Conservation (phyloP, 2,329 filamentous ascomycete genomes). For the Aureobasidium sp. region DNA sequence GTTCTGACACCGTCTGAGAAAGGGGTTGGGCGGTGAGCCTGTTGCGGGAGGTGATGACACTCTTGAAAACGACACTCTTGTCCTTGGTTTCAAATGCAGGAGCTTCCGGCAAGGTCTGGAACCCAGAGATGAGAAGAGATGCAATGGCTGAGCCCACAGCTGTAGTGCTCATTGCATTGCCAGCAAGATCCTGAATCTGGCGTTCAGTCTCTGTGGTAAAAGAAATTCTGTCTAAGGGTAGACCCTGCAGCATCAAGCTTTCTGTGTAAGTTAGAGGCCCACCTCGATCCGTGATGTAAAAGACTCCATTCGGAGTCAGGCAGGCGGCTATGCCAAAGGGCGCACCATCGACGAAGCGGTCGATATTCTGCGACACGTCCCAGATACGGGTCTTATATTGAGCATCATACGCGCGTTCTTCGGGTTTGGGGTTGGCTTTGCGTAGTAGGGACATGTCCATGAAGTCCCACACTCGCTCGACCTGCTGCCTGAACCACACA, state of each 20-base stretch:
- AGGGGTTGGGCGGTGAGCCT: background rate
- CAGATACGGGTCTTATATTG: conserved; percentile 48
- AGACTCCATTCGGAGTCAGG: conserved; percentile 57
- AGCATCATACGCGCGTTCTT: conserved; percentile 42
- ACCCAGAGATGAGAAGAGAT: conserved; percentile 44
- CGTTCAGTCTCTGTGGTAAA: conserved; percentile 50
- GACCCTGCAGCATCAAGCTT: conserved; percentile 57
- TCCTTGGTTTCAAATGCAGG: background rate
- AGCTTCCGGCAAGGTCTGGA: background rate
- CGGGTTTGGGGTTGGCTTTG: conserved; percentile 27
- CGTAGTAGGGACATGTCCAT: conserved; percentile 52
- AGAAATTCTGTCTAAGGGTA: conserved; percentile 54
- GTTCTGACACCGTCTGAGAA: background rate
- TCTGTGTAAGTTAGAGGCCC: conserved; percentile 56
- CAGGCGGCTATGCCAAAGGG: conserved; percentile 55
- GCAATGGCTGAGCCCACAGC: conserved; percentile 59
- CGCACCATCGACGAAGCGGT: conserved; percentile 43
- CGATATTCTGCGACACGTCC: conserved; percentile 67
- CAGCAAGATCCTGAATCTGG: conserved; percentile 61
- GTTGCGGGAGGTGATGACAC: background rate
- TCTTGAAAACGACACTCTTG: background rate
- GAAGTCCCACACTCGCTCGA: conserved; percentile 55
- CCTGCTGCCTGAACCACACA: conserved; percentile 42
- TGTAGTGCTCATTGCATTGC: conserved; percentile 72
- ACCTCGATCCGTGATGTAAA: conserved; percentile 52